phyloP scores from a whole-genome alignment of 352 stramenopile genomes.

The Thalassiosira livingstoniorum region DNA sequence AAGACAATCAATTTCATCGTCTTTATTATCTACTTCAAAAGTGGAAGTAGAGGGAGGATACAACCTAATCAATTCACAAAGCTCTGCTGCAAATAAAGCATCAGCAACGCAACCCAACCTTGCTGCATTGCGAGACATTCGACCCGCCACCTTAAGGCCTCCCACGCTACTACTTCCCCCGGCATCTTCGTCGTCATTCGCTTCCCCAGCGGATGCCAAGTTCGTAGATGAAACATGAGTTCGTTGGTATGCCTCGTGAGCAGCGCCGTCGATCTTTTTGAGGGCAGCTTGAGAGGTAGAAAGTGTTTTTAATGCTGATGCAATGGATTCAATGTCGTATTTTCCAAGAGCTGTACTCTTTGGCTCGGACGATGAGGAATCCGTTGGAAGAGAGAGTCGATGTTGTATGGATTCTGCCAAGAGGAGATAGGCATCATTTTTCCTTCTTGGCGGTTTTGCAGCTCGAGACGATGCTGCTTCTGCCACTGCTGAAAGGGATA shows the following conservation, averaged over 20 bases:
- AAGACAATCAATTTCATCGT: no score
- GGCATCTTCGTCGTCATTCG: slow-evolving; percentile 5
- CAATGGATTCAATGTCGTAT: slow-evolving; percentile 26
- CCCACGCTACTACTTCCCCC: not conserved
- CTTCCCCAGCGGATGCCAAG: slow-evolving; percentile 29
- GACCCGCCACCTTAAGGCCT: slow-evolving; percentile 59
- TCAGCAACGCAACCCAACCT: slow-evolving; percentile 69
- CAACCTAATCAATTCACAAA: slow-evolving; percentile 62
- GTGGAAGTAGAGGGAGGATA: no score
- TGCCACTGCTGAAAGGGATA: not conserved
- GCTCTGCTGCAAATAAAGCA: slow-evolving; percentile 74
- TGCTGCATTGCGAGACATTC: slow-evolving; percentile 73
- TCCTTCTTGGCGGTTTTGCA: not conserved
- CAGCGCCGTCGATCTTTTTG: slow-evolving; percentile 61
- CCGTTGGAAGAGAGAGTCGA: not conserved
- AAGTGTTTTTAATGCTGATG: slow-evolving; percentile 40
- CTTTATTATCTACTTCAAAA: no score
- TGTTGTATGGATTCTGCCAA: slow-evolving; percentile 3
- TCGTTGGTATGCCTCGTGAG: slow-evolving; percentile 82
- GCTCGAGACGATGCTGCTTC: not conserved
- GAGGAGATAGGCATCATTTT: slow-evolving; percentile 1
- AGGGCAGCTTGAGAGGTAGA: slow-evolving; percentile 46
- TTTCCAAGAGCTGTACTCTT: not conserved
- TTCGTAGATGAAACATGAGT: slow-evolving; percentile 65
- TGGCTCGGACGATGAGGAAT: not conserved